Percentiles rank a stretch among this genome's conserved stretches.
phyloP scores from a whole-genome alignment of 2,329 filamentous ascomycete genomes.

The Stenocarpella maydis region DNA sequence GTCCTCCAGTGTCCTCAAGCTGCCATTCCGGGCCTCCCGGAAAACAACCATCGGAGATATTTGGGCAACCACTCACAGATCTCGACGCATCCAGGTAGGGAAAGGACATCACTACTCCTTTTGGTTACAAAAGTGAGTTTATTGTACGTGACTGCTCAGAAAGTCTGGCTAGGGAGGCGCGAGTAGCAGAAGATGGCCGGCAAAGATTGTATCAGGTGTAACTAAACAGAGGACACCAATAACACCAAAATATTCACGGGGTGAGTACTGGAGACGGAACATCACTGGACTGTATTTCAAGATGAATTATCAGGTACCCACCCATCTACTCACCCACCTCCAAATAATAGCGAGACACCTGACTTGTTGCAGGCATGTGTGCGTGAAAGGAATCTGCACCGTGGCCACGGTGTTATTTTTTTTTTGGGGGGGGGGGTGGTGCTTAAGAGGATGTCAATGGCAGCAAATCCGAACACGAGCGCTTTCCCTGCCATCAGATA shows the following conservation, averaged over 20 bases:
- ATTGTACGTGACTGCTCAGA: neutral
- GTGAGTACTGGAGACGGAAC: neutral
- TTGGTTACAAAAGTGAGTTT: neutral
- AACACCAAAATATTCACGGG: neutral
- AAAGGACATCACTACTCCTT: neutral
- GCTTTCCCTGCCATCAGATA: neutral
- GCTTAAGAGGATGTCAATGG: neutral
- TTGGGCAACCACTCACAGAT: neutral
- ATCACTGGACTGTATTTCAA: neutral
- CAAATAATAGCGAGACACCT: neutral
- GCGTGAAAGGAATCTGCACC: no score
- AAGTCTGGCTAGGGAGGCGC: neutral
- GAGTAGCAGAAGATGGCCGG: neutral
- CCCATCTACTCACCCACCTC: neutral
- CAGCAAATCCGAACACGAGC: neutral
- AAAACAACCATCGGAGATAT: neutral
- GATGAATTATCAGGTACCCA: neutral
- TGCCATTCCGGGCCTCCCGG: neutral
- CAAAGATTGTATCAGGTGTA: neutral
- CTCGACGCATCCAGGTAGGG: neutral
- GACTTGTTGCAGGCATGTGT: neutral
- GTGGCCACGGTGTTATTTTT: no score
- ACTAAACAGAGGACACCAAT: neutral
- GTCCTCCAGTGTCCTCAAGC: no score
- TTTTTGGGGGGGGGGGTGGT: neutral